Percentiles rank a stretch among this genome's conserved stretches.
Evolutionary conservation across 148 eudicot genomes (phyloP).

Genomic region (Dianthus caryophyllus): DNA sequence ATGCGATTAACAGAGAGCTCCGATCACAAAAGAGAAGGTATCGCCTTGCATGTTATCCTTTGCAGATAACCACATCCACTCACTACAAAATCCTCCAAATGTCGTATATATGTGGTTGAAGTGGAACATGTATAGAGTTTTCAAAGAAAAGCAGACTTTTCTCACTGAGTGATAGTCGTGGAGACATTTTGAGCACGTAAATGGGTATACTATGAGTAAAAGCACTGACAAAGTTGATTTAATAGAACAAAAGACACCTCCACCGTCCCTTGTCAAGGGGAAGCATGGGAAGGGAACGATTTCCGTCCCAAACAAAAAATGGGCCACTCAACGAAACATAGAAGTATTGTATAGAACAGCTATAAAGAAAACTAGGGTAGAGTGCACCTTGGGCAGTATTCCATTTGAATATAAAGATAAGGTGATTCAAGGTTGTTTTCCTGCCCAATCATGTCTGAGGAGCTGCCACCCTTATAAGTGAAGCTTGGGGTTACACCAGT

Average conservation of each 20-base stretch:
- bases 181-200: background rate
- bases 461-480: conserved; percentile 51
- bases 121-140: background rate
- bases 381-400: conserved; percentile 90
- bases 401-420: conserved; percentile 95
- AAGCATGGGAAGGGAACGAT: background rate
- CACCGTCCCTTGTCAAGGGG: background rate
- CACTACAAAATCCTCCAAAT: background rate
- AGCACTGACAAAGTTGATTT: background rate
- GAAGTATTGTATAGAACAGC: background rate
- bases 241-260: background rate
- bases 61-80: background rate
- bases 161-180: background rate
- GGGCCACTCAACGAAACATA: background rate
- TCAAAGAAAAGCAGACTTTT: background rate
- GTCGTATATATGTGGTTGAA: background rate
- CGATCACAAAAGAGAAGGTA: background rate
- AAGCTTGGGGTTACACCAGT: conserved; percentile 57
- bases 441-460: conserved; percentile 38
- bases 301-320: background rate
- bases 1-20: background rate
- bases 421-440: conserved; percentile 65
- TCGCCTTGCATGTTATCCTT: background rate
- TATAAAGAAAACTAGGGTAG: background rate
- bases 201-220: background rate